phyloP scores from a whole-genome alignment of 805 yeast genomes.

The Candida palmyrensis region DNA sequence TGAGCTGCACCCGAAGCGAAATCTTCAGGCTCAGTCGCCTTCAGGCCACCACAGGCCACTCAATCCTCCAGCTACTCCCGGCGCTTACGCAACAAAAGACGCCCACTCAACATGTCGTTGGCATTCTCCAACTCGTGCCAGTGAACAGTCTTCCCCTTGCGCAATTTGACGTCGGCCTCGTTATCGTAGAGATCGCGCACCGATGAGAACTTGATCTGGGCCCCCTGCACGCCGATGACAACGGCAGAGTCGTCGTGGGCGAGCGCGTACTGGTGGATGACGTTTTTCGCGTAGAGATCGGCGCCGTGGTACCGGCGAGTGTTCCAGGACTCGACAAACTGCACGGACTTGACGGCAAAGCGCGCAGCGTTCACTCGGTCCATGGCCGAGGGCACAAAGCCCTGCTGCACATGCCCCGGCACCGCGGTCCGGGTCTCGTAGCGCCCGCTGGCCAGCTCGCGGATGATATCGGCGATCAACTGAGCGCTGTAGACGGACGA shows the following conservation, averaged over 20 bases:
- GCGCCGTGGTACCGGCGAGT: slow-evolving; percentile 2
- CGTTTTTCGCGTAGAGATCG: slow-evolving; percentile 1
- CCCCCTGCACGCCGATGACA: slow-evolving; percentile 69
- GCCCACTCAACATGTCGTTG: slow-evolving; percentile 70
- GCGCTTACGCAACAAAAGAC: slow-evolving; percentile 36
- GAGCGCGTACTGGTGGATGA: slow-evolving; percentile 1
- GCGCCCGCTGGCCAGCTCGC: slow-evolving; percentile 56
- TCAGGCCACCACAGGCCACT: neutral
- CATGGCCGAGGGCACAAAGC: slow-evolving; percentile 70
- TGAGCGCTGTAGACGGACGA: slow-evolving; percentile 64
- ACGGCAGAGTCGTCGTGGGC: slow-evolving; percentile 31
- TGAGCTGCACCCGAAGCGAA: too few relatives aligned
- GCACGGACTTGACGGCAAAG: slow-evolving; percentile 64
- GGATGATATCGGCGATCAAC: slow-evolving; percentile 64
- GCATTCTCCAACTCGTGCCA: slow-evolving; percentile 60
- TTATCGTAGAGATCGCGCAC: slow-evolving; percentile 52
- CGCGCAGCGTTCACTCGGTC: slow-evolving; percentile 74
- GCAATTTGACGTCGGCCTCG: slow-evolving; percentile 53
- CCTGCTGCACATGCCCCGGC: slow-evolving; percentile 88
- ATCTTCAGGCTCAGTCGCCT: too few relatives aligned
- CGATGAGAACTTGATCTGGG: slow-evolving; percentile 53
- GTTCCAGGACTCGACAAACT: slow-evolving; percentile 52
- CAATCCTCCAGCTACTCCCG: neutral
- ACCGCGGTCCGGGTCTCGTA: slow-evolving; percentile 77
- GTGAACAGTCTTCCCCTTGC: slow-evolving; percentile 67